phyloP scores from a whole-genome alignment of 2,329 filamentous ascomycete genomes.

The Phaeoacremonium minimum region DNA sequence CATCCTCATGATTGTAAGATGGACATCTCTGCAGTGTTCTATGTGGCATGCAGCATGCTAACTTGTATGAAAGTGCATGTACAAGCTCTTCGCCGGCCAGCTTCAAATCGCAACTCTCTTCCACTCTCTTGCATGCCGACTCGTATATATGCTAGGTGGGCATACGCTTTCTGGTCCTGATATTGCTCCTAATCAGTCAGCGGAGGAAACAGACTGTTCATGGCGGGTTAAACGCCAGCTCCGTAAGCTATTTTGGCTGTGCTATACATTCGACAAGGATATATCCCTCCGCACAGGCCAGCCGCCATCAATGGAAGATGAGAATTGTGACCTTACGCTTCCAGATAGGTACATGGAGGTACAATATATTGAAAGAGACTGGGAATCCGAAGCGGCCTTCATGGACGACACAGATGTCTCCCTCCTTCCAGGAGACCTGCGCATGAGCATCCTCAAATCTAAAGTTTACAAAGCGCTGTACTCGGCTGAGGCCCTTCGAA shows the following conservation, averaged over 20 bases:
- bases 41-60: conserved; percentile 2
- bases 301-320: conserved; percentile 43
- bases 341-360: conserved; percentile 33
- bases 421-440: conserved; percentile 41
- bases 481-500: conserved; percentile 39
- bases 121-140: conserved; percentile 38
- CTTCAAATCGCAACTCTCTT: conserved; percentile 39
- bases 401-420: conserved; percentile 18
- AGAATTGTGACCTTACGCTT: conserved; percentile 48
- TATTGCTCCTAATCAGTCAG: not conserved
- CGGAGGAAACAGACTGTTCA: too few species aligned
- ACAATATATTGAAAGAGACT: conserved; percentile 18
- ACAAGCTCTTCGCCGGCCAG: conserved; percentile 39
- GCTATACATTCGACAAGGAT: conserved; percentile 53
- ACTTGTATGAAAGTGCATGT: conserved; percentile 24
- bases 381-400: conserved; percentile 5
- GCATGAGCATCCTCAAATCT: conserved; percentile 46
- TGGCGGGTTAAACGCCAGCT: conserved; percentile 26
- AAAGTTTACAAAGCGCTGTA: conserved; percentile 43
- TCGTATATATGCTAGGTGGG: conserved; percentile 43
- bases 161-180: conserved; percentile 24
- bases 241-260: conserved; percentile 48
- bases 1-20: conserved; percentile 43
- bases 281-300: conserved; percentile 47
- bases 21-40: too few species aligned